Conservation (phyloP, 148 eudicot species). For the Chenopodium album region DNA sequence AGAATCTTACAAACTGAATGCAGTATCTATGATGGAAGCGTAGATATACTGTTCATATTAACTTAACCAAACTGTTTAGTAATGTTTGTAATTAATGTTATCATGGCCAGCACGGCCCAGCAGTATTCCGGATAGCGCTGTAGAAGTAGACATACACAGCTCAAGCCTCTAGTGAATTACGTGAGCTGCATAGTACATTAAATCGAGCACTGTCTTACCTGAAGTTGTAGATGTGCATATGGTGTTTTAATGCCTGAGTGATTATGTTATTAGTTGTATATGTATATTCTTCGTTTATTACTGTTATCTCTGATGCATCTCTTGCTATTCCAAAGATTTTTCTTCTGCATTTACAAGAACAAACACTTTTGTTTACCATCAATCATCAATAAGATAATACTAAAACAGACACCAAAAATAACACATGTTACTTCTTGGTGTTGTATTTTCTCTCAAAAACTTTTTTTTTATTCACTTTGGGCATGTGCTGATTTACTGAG, state of each 20-base stretch:
- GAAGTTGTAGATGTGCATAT: not conserved
- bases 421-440: no score
- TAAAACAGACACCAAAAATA: no score
- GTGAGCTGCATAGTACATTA: not conserved
- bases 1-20: not conserved
- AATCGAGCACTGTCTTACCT: not conserved
- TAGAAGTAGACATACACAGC: not conserved
- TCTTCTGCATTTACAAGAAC: no score
- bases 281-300: not conserved
- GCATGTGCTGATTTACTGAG: no score
- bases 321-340: not conserved
- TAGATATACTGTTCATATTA: no score
- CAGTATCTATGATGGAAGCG: not conserved
- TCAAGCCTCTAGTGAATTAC: not conserved
- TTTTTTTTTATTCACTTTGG: no score
- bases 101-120: not conserved
- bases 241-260: not conserved
- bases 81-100: not conserved
- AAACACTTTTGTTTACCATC: not conserved
- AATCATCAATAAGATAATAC: no score
- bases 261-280: not conserved
- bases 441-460: no score
- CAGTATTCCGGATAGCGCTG: not conserved
- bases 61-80: not conserved
- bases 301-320: not conserved